Percentiles rank a stretch among this genome's conserved stretches.
Conservation (phyloP, 371 early-diverging fungal species). For the Choanephora cucurbitarum region DNA sequence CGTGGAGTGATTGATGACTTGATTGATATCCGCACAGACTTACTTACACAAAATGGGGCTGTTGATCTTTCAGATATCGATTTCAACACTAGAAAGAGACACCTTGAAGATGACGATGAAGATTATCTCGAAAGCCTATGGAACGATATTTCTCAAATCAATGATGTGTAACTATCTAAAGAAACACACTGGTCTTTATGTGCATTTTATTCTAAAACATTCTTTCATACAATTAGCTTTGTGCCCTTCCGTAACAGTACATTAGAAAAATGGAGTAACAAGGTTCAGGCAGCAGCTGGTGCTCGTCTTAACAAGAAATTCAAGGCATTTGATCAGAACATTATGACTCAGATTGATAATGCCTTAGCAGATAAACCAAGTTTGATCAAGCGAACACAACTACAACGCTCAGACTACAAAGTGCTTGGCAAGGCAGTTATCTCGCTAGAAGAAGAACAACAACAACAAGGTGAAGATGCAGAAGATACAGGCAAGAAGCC, state of each 20-base stretch:
- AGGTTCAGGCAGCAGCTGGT: conserved; percentile 79
- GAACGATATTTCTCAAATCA: conserved; percentile 65
- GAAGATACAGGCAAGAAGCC: conserved; percentile 32
- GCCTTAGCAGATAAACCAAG: conserved; percentile 74
- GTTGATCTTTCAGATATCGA: conserved; percentile 29
- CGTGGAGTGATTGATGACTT: conserved; percentile 48
- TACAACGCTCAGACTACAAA: conserved; percentile 72
- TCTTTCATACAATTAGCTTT: conserved; percentile 55
- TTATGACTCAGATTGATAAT: conserved; percentile 78
- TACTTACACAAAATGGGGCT: conserved; percentile 40
- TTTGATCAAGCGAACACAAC: conserved; percentile 82
- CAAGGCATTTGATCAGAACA: conserved; percentile 90
- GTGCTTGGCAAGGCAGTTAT: conserved; percentile 54
- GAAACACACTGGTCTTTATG: not conserved
- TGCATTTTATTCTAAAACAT: no score
- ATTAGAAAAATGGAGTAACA: conserved; percentile 92
- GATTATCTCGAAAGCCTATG: conserved; percentile 56
- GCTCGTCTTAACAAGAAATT: conserved; percentile 82
- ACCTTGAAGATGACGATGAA: conserved; percentile 57
- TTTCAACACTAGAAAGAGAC: conserved; percentile 46
- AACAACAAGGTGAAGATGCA: conserved; percentile 16
- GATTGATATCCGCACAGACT: conserved; percentile 40
- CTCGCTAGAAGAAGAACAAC: conserved; percentile 6
- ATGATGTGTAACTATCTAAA: conserved; percentile 43
- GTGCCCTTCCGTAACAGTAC: conserved; percentile 79